Conservation (phyloP, 192 early-diverging fungal species). For the Mortierella antarctica region DNA sequence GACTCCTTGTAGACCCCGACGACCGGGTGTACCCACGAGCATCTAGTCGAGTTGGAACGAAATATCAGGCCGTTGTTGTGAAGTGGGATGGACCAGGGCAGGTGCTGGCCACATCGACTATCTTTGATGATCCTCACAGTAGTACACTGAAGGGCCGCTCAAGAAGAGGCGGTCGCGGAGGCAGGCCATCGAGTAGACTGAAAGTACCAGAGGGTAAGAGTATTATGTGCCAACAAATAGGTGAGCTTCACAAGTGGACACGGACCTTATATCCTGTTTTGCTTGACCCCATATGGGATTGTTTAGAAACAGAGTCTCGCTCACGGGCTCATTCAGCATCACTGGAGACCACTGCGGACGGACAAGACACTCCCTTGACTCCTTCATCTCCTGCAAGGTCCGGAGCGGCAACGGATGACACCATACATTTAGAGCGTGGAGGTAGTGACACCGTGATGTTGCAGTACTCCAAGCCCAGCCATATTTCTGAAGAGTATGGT, state of each 20-base stretch:
- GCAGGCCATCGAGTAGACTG: constrained; percentile 29
- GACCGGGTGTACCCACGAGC: constrained; percentile 84
- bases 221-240: neutral
- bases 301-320: neutral
- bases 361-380: constrained; percentile 11
- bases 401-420: constrained; percentile 9
- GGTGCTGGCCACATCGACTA: constrained; percentile 40
- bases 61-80: constrained; percentile 82
- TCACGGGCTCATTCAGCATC: constrained; percentile 37
- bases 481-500: constrained; percentile 55
- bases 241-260: no score
- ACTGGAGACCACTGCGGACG: constrained; percentile 12
- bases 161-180: constrained; percentile 57
- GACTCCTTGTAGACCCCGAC: constrained; percentile 62
- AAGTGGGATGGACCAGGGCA: constrained; percentile 62
- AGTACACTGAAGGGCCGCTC: constrained; percentile 29
- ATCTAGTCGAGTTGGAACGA: constrained; percentile 81
- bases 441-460: constrained; percentile 55
- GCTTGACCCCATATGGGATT: no score
- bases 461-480: constrained; percentile 48
- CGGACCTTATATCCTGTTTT: no score
- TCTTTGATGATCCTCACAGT: constrained; percentile 50
- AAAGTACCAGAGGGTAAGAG: constrained; percentile 27
- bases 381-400: constrained; percentile 41
- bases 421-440: constrained; percentile 43